Evolutionary conservation across 805 yeast species (phyloP), one percentile per base, ranked within the genome.

Genomic region (Metschnikowia chrysomelidarum): DNA sequence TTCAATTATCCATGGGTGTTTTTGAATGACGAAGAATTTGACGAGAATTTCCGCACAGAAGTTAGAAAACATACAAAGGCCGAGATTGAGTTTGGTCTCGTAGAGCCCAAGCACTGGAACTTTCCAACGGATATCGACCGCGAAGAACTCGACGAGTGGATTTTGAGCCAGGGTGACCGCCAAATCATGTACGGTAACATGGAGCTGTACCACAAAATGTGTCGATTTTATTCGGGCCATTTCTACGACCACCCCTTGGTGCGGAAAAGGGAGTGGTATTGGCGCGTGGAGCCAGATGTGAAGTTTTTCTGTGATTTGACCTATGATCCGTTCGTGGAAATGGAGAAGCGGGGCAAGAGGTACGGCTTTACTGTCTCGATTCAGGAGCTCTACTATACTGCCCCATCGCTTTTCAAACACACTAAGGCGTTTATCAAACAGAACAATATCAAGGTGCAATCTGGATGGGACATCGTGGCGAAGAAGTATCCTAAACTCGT

Each of bases 201-300:
- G 68, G 81, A 74, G 32, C 77, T 91, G 5, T 93, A 91, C 55
- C 97, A 91, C 58, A 82, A 84, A 53, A 91, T 91, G 98, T 91
- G 98, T 57, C 51, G 53, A 2, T 49, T 49, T 36, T 49, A 85
- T 54, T 78, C 94, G 0, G 95, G 96, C 1, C 69, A 70, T 38
- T 91, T 91, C 54, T 87, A 76, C 62, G 76, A 80, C 41, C 96
- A 91, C 57, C 84, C 83, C 5, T 54, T 86, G 43, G 81, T 91
- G 27, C 60, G 60, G 32, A 72, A 78, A 41, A 71, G 78, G 37
- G 87, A 88, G 43, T 91, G 96, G 94, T 91, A 88, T 62, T 89
- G 97, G 96, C 72, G 98, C 37, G 87, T 93, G 9, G 98, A 93
- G 59, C 98, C 98, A 3, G 83, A 83, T 46, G 93, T 91, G 25